Evolutionary conservation across 1,284 basidiomycete genomes (phyloP), one percentile per base, ranked within the genome.

Genomic region (Boletus hoseneyae): DNA sequence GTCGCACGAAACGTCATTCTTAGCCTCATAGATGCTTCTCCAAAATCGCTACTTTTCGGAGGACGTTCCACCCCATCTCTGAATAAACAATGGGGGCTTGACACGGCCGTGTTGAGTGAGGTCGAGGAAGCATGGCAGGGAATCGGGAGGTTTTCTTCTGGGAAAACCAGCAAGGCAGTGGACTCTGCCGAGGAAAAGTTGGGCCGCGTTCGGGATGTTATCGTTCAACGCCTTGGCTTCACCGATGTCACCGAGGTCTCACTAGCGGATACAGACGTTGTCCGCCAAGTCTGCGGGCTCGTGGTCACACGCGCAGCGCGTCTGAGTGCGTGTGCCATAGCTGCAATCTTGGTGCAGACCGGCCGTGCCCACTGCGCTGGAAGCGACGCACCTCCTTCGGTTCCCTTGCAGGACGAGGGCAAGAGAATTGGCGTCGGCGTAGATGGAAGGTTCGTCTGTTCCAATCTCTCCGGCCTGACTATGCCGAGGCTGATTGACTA

Each of bases 31-130:
- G 96, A 98, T 66, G 82, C 86, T 5, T 70, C 79, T 15, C 87
- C 87, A 1, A 75, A 73, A 48, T 69, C 86, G 6, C 62, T 90
- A 16, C 75, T 98, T 27, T 97, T 99, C 70, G 70, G 75, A 50
- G 96, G 97, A 4, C 83, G 80, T 60, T 85, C 87, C 1, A 88
- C 90, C 6, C 54, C 72, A 0, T 64, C 71, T 8, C 68, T 99
- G 54, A 97, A 98, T 73, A 81, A 76, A 32, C 94, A 97, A 61
- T 98, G 97, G 70, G 95, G 92, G 1, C 77, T 98, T 53, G 96
- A 99, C 70, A 92, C 95, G 0, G 89, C 92, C 15, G 79, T 96
- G 52, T 87, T 99, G 79, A 97, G 93, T 44, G 83, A 83, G 34
- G 76, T 97, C 48, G 94, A 97, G 63, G 76, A 75, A 49, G 84